Base-by-base conservation (phyloP, 768 basidiomycete species). In the Termitomyces sp. region DNA sequence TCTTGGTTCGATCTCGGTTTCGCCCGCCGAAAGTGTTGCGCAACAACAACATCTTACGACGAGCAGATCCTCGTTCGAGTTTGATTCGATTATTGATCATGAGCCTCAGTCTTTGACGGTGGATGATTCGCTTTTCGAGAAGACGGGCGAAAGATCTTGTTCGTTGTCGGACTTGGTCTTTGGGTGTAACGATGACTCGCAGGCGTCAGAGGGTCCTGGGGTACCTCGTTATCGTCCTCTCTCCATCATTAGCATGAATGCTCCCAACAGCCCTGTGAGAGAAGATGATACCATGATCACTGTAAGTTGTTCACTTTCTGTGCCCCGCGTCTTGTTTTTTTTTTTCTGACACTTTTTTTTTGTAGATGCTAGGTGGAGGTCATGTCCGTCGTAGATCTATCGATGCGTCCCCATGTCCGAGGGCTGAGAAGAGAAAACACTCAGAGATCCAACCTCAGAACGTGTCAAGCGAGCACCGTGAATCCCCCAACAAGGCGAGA, bases 271-370 rank as follows among this genome's bases (percentile, higher is more conserved):
- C 57, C 79, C 84, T 0, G 69, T 71, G 43, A 78, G 77, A 60
- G 89, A 91, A 27, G 87, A 90, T 57, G 90, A 92, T 62, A 92
- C 91, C 0, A 90, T 91, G 89, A 86, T 92, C 46, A 82, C 81
- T 38, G 88, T 90, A 68, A 65, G 85, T 72, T 21, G n/a, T 34
- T 3, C 10, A 32, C 29, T 45, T 23, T 34, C 5, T 21, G 29
- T 29, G 3, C 40, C 17, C 19, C 32, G 8, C 8, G 16, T 4
- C 11, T 4, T 17, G 37, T 19, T 46, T 5, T 38, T 27, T 45
- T 19, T 46, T 5, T 38, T 27, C 46, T 66, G 42, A 54, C 29
- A 27, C 9, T 45, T n/a, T 2, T n/a, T 2, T 5, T 16, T 6
- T 38, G 1, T 59, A 90, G 87, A 91, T 92, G 89, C 73, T 92